A percentile compares a stretch with the other conserved stretches of the same genome.
phyloP scores from a whole-genome alignment of 306 rosid species.

The Geum urbanum region DNA sequence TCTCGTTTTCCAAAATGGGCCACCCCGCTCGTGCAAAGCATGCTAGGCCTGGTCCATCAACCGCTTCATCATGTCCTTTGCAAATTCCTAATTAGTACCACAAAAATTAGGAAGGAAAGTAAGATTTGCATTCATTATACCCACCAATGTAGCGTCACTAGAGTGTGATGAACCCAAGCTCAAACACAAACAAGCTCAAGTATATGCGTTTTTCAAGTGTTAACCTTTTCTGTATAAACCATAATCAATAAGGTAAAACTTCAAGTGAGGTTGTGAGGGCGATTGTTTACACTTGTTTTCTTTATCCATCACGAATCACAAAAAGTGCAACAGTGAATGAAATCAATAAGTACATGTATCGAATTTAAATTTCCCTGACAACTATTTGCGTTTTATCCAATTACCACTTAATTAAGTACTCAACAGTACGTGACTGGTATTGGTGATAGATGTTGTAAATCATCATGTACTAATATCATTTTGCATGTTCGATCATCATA shows the following conservation, averaged over 20 bases:
- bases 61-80: constrained; percentile 27
- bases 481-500: not conserved
- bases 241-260: no score
- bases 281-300: not conserved
- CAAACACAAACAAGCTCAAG: no score
- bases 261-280: not conserved
- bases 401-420: not conserved
- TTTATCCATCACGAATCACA: not conserved
- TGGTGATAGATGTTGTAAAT: not conserved
- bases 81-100: not conserved
- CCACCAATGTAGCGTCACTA: constrained; percentile 25
- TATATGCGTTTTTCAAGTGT: no score
- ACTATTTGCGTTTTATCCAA: not conserved
- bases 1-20: constrained; percentile 40
- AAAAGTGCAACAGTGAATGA: not conserved
- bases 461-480: not conserved
- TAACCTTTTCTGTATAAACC: no score
- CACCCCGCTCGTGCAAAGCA: constrained; percentile 79
- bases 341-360: not conserved
- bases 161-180: not conserved
- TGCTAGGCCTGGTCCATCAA: constrained; percentile 52
- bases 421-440: no score
- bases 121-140: constrained; percentile 12
- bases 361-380: not conserved
- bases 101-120: not conserved